phyloP scores from a whole-genome alignment of 2,329 filamentous ascomycete species.

The Paraphaeosphaeria sporulosa region DNA sequence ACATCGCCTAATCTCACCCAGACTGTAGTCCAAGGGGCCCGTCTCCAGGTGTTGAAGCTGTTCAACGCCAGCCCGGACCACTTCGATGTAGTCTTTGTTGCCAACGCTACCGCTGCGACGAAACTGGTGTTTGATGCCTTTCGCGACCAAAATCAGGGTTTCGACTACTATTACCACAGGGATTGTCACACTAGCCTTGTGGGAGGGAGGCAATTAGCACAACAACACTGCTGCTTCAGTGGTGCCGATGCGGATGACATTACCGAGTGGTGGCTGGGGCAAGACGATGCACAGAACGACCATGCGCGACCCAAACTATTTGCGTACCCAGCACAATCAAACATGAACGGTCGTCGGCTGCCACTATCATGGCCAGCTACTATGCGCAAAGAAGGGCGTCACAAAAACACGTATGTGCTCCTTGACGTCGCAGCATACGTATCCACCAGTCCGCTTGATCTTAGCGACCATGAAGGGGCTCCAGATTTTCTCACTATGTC shows the following conservation, averaged over 20 bases:
- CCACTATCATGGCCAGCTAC: conserved; percentile 66
- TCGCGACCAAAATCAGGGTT: conserved; percentile 68
- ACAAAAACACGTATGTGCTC: conserved; percentile 69
- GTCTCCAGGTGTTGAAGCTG: conserved; percentile 64
- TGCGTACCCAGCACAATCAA: conserved; percentile 89
- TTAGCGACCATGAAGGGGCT: conserved; percentile 63
- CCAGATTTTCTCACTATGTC: conserved; percentile 88
- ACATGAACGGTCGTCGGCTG: conserved; percentile 82
- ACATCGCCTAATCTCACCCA: conserved; percentile 66
- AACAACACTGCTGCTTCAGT: conserved; percentile 68
- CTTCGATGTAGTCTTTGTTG: conserved; percentile 91
- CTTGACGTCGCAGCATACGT: conserved; percentile 73
- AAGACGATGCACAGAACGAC: not conserved
- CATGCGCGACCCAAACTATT: conserved; percentile 58
- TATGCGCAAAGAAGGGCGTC: conserved; percentile 26
- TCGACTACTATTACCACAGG: conserved; percentile 81
- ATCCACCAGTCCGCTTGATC: conserved; percentile 67
- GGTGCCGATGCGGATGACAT: conserved; percentile 66
- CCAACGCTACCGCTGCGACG: conserved; percentile 88
- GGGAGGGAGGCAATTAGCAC: conserved; percentile 76
- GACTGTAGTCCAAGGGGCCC: conserved; percentile 61
- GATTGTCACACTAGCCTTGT: conserved; percentile 88
- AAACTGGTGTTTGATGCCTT: conserved; percentile 85
- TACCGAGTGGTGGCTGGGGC: conserved; percentile 71
- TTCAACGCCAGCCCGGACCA: conserved; percentile 80